Conservation (phyloP, 371 early-diverging fungal species). For the Rhizopus arrhizus region DNA sequence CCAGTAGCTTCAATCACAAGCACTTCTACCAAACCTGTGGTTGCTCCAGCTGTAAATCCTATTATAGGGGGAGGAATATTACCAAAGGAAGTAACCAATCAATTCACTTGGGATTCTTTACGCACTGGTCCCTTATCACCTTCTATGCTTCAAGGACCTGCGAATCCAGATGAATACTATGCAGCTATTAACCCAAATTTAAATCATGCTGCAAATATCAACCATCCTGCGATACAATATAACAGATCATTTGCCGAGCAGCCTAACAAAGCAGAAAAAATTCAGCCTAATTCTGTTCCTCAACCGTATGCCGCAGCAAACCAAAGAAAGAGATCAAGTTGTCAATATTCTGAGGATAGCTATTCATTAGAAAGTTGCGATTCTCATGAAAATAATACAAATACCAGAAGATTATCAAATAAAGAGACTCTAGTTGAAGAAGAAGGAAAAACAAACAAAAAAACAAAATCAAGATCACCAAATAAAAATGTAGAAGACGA, state of each 20-base stretch:
- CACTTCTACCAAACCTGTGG: conserved; percentile 28
- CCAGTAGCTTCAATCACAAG: conserved; percentile 50
- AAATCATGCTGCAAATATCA: neutral
- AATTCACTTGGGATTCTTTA: conserved; percentile 67
- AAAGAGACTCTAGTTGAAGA: neutral
- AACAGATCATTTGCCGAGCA: neutral
- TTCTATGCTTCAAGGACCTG: conserved; percentile 73
- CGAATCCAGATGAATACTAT: conserved; percentile 48
- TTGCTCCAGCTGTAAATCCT: conserved; percentile 18
- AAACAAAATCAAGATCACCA: conserved; percentile 20
- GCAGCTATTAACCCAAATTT: neutral
- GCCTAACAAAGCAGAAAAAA: neutral
- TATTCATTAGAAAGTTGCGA: neutral
- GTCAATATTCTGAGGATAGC: neutral
- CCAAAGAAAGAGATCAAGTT: neutral
- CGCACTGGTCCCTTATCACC: conserved; percentile 79
- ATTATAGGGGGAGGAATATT: conserved; percentile 43
- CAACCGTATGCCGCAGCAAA: neutral
- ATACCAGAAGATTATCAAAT: neutral
- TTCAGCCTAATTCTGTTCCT: neutral
- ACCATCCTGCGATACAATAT: neutral
- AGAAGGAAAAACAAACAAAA: neutral
- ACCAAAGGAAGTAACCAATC: conserved; percentile 52
- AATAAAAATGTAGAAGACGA: conserved; percentile 44
- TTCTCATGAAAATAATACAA: neutral